Percentiles rank a stretch among this genome's conserved stretches.
These are phyloP conservation scores for Vickermania spadyakhi DNA, from an alignment of 208 protist species.

Conservation along the genomic window DNA sequence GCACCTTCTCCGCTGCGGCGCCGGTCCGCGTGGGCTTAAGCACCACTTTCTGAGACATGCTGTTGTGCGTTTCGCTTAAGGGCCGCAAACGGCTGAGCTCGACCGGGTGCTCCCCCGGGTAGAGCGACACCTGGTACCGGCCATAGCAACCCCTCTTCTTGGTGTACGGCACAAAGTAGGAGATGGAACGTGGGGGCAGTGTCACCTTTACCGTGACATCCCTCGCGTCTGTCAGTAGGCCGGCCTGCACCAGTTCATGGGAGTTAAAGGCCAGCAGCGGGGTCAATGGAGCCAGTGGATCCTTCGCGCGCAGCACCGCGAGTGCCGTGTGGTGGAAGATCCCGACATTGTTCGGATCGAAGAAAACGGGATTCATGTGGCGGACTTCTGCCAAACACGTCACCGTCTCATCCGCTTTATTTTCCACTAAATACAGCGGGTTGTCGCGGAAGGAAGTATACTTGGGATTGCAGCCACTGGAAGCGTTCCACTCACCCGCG, in stretches of 20 bases:
- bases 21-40: not conserved
- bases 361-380: conserved; percentile 10
- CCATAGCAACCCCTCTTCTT: conserved; percentile 18
- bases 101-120: conserved; percentile 16
- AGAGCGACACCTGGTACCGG: conserved; percentile 18
- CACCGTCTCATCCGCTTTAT: conserved; percentile 13
- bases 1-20: not conserved
- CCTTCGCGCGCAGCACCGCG: conserved; percentile 14
- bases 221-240: conserved; percentile 33
- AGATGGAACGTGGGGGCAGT: conserved; percentile 26
- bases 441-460: conserved; percentile 26
- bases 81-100: conserved; percentile 13
- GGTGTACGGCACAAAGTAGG: conserved; percentile 33
- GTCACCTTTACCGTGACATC: conserved; percentile 44
- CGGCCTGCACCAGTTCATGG: conserved; percentile 31
- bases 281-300: conserved; percentile 3
- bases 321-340: conserved; percentile 22
- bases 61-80: conserved; percentile 2
- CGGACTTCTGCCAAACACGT: conserved; percentile 18
- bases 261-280: conserved; percentile 24
- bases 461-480: conserved; percentile 17
- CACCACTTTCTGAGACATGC: conserved; percentile 1
- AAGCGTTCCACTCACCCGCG: conserved; percentile 13
- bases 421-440: conserved; percentile 28
- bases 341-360: conserved; percentile 12